A percentile compares a stretch with the other conserved stretches of the same genome.
These are phyloP conservation scores for Nicotiana knightiana DNA, from an alignment of 257 asterid genomes.

Conservation along the genomic window DNA sequence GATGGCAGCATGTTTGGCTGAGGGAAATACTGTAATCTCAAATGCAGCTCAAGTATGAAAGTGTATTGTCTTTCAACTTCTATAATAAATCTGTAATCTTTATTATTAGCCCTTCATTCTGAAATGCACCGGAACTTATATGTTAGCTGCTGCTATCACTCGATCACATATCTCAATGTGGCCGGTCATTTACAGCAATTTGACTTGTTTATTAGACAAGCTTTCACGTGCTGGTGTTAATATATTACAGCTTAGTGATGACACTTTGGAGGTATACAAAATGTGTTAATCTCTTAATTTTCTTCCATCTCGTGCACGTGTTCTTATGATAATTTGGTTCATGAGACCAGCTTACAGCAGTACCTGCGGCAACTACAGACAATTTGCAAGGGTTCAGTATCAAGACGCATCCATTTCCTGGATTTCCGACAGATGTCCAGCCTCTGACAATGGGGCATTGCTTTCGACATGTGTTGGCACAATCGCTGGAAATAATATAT, in stretches of 20 bases:
- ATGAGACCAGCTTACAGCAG: constrained; percentile 23
- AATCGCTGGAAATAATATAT: too few relatives aligned
- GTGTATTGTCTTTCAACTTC: background rate
- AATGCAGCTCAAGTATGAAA: constrained; percentile 38
- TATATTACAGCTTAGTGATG: constrained; percentile 11
- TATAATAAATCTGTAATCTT: background rate
- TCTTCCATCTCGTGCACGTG: background rate
- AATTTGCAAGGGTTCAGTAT: constrained; percentile 25
- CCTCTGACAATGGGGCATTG: constrained; percentile 33
- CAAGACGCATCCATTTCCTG: constrained; percentile 35
- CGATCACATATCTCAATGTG: constrained; percentile 33
- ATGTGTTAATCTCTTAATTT: background rate
- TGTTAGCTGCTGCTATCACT: constrained; percentile 46
- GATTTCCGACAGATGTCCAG: constrained; percentile 50
- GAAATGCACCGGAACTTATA: constrained; percentile 21
- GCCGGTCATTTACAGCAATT: constrained; percentile 15
- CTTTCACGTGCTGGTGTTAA: constrained; percentile 30
- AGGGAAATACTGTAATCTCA: constrained; percentile 31
- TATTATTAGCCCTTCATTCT: background rate
- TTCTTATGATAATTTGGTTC: constrained; percentile 6
- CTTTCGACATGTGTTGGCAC: constrained; percentile 21
- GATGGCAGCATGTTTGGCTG: constrained; percentile 46
- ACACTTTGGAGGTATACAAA: constrained; percentile 23
- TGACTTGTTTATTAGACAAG: constrained; percentile 22
- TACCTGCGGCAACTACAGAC: constrained; percentile 4